These are phyloP conservation scores for Gilbertella persicaria DNA, from an alignment of 371 early-diverging fungal species.

Conservation along the genomic window DNA sequence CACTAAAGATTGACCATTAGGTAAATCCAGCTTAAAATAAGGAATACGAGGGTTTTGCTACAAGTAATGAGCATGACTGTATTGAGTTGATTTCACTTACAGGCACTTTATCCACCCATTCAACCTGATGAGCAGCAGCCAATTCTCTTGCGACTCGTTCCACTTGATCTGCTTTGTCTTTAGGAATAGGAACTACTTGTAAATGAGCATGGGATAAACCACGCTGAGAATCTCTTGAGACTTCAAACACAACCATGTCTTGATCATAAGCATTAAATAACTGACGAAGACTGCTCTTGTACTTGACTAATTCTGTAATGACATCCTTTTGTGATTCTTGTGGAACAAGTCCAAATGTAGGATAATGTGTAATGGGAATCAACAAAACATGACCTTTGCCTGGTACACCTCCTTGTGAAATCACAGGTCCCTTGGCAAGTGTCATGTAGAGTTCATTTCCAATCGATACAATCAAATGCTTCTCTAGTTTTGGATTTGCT, in stretches of 20 bases:
- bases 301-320: conserved; percentile 59
- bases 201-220: conserved; percentile 62
- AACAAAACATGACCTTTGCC: conserved; percentile 75
- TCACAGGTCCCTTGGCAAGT: conserved; percentile 75
- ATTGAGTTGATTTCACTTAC: conserved; percentile 25
- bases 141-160: conserved; percentile 37
- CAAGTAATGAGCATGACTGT: neutral
- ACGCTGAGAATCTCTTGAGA: conserved; percentile 51
- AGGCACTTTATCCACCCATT: conserved; percentile 45
- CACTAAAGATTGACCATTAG: conserved; percentile 48
- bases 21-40: conserved; percentile 70
- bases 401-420: conserved; percentile 42
- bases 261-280: conserved; percentile 54
- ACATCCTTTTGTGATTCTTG: conserved; percentile 41
- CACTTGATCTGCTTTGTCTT: conserved; percentile 32
- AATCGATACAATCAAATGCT: conserved; percentile 79
- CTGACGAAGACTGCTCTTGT: conserved; percentile 51
- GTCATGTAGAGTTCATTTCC: conserved; percentile 73
- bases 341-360: conserved; percentile 52
- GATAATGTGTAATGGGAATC: conserved; percentile 74
- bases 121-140: conserved; percentile 36
- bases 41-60: conserved; percentile 36
- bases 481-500: conserved; percentile 75
- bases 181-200: conserved; percentile 62
- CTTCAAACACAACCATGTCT: conserved; percentile 71